Base-by-base conservation (phyloP, 768 basidiomycete genomes). In the Amanita phalloides region DNA sequence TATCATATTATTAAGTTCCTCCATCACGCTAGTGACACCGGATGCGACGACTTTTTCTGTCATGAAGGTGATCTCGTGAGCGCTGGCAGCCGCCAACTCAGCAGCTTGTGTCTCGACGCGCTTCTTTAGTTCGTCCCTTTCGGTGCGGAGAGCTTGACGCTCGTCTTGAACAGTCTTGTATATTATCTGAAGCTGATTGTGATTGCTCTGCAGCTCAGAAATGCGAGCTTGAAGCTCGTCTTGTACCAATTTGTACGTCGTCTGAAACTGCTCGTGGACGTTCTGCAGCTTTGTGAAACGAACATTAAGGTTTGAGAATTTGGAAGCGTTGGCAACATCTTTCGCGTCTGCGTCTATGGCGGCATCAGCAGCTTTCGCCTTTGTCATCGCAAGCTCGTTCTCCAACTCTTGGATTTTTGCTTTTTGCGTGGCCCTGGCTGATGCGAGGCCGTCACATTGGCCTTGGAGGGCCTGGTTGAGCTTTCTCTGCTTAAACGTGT, bases 51-150 rank as follows among this genome's bases (percentile, higher is more conserved):
- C 37, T 13, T 11, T 23, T 21, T 49, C 38, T 8, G 39, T 41
- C 48, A 49, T 42, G 17, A 30, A 49, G 1, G 48, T 49, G 26
- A 49, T 20, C 48, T 49, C 48, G 17, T 38, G 38, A 5, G 48
- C 48, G 26, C 38, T 37, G 23, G 48, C 48, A 7, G 48, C 39
- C 2, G 28, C 7, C 28, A 49, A 38, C 30, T 49, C 38, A 5
- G 26, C n/a, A 3, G 38, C 38, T 30, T 49, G 48, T 2, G 28
- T 14, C 2, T 49, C 48, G 37, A 49, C 6, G 25, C 28, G 38
- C 11, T 49, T 41, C 30, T 32, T 25, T 13, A 49, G 20, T 5
- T 41, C 48, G 21, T 20, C 48, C 26, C 25, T 38, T 7, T 49
- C 23, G 9, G 3, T 25, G 17, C 9, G 25, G 8, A 41, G 13